Conservation (phyloP, 2,329 filamentous ascomycete genomes). For the Corniculantispora saksenae region DNA sequence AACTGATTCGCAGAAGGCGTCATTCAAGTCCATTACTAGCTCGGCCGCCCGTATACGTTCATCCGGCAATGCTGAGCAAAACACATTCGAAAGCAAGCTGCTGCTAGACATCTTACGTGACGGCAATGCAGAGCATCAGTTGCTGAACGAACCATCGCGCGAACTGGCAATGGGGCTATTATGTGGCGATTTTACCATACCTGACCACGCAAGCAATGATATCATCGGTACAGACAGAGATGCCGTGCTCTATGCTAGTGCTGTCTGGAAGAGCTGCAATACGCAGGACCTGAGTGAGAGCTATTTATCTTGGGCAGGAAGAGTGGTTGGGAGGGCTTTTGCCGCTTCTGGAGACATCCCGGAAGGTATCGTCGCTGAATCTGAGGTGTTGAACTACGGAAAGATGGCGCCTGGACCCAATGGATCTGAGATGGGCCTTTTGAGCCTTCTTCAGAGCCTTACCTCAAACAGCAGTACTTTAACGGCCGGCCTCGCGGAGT, state of each 20-base stretch:
- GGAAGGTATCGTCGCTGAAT: constrained; percentile 60
- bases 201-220: constrained; percentile 50
- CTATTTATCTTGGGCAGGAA: constrained; percentile 83
- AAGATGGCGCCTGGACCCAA: constrained; percentile 48
- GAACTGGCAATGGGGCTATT: constrained; percentile 71
- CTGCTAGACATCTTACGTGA: constrained; percentile 80
- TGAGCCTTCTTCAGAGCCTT: constrained; percentile 62
- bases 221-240: constrained; percentile 68
- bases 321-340: constrained; percentile 81
- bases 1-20: constrained; percentile 48
- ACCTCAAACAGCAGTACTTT: constrained; percentile 58
- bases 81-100: constrained; percentile 75
- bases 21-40: constrained; percentile 67
- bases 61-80: constrained; percentile 68
- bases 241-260: constrained; percentile 61
- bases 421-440: constrained; percentile 63
- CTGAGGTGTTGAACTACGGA: constrained; percentile 52
- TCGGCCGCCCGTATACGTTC: constrained; percentile 68
- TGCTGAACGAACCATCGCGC: constrained; percentile 71
- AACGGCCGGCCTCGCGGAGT: constrained; percentile 61
- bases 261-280: constrained; percentile 76
- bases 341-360: constrained; percentile 71
- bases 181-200: constrained; percentile 71
- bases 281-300: constrained; percentile 62
- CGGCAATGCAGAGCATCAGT: constrained; percentile 57